These are phyloP conservation scores for Leccinum imitatum DNA, from an alignment of 768 basidiomycete species.

Conservation along the genomic window DNA sequence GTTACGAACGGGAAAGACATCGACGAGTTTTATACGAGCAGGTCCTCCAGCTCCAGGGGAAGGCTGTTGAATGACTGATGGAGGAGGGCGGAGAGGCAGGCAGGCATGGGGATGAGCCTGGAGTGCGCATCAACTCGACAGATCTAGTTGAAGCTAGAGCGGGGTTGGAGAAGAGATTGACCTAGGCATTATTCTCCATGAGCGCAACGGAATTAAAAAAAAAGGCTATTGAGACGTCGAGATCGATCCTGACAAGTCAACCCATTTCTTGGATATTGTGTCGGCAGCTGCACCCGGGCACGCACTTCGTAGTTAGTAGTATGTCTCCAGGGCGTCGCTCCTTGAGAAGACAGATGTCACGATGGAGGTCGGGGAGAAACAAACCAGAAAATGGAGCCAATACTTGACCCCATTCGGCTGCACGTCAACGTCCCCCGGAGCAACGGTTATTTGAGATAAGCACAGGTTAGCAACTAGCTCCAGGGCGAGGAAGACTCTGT, in stretches of 20 bases:
- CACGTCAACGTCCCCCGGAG: neutral
- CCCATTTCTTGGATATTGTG: no score
- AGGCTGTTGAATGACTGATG: neutral
- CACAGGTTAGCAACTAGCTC: neutral
- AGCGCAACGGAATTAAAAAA: neutral
- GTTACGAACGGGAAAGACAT: no score
- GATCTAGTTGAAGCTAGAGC: neutral
- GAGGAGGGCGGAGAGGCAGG: neutral
- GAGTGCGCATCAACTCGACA: neutral
- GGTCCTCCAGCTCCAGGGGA: neutral
- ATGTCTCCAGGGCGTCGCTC: neutral
- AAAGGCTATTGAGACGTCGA: neutral
- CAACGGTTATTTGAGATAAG: neutral
- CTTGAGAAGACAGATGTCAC: neutral
- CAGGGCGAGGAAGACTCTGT: neutral
- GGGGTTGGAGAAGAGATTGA: neutral
- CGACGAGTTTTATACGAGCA: no score
- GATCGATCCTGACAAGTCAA: neutral
- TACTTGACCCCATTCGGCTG: neutral
- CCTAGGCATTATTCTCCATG: neutral
- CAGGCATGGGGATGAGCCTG: neutral
- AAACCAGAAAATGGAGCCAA: neutral
- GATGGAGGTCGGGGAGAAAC: neutral
- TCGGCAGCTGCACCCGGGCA: no score
- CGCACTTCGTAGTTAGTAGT: neutral